These are phyloP conservation scores for Xylogone sp. DNA, from an alignment of 2,329 filamentous ascomycete genomes.

Conservation along the genomic window DNA sequence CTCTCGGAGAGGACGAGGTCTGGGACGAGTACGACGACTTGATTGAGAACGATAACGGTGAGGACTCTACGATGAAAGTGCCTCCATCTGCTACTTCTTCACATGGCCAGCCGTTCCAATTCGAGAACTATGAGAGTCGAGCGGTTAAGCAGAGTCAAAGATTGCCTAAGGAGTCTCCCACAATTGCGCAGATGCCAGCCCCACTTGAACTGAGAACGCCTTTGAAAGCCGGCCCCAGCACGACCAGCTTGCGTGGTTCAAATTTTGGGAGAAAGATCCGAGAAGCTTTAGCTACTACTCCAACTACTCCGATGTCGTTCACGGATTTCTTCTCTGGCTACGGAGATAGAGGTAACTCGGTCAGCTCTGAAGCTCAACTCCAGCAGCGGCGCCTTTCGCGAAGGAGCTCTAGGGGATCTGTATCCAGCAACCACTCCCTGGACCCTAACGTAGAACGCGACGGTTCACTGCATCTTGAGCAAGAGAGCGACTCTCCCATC, in stretches of 20 bases:
- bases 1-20: conserved; percentile 76
- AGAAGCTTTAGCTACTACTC: conserved; percentile 41
- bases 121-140: conserved; percentile 42
- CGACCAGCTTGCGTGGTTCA: conserved; percentile 50
- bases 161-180: conserved; percentile 18
- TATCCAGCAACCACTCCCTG: conserved; percentile 11
- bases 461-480: neutral
- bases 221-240: conserved; percentile 21
- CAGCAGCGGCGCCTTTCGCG: conserved; percentile 9
- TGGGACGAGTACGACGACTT: conserved; percentile 95
- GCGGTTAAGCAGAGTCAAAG: conserved; percentile 17
- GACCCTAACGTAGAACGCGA: conserved; percentile 12
- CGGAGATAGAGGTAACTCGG: conserved; percentile 31
- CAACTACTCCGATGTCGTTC: conserved; percentile 40
- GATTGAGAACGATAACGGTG: conserved; percentile 55
- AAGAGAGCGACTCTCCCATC: conserved; percentile 57
- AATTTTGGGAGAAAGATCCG: conserved; percentile 52
- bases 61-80: conserved; percentile 38
- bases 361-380: conserved; percentile 5
- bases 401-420: conserved; percentile 15
- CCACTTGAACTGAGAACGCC: conserved; percentile 12
- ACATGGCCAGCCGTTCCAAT: conserved; percentile 51
- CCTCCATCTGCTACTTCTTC: conserved; percentile 54
- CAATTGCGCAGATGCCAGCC: conserved; percentile 12
- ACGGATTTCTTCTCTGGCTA: conserved; percentile 39